phyloP scores from a whole-genome alignment of 2,329 filamentous ascomycete species.

The Trichoderma gracile region DNA sequence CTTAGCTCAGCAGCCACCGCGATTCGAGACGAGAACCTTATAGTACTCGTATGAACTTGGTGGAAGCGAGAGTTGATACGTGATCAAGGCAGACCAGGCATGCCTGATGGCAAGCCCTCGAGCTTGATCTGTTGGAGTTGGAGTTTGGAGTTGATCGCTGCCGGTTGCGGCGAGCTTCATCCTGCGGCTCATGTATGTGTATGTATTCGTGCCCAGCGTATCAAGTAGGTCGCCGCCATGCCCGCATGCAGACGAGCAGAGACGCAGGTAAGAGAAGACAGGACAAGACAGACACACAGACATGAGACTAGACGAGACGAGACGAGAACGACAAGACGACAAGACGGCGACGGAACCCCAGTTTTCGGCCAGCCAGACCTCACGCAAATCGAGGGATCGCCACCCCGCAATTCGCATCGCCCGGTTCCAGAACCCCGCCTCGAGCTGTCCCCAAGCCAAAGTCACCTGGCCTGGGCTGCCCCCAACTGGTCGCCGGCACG shows the following conservation, averaged over 20 bases:
- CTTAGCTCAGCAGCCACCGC: conserved; percentile 23
- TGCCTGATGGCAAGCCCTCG: not conserved
- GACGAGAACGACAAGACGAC: conserved; percentile 2
- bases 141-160: not conserved
- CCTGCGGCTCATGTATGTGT: not conserved
- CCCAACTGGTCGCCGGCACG: conserved; percentile 18
- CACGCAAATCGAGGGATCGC: conserved; percentile 9
- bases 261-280: not conserved
- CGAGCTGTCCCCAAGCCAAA: not conserved
- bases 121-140: not conserved
- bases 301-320: not conserved
- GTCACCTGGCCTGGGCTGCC: conserved; percentile 26
- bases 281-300: not conserved
- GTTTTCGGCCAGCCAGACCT: conserved; percentile 2
- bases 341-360: conserved; percentile 8
- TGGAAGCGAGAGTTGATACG: not conserved
- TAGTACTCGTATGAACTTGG: too few species aligned
- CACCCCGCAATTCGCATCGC: conserved; percentile 24
- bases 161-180: conserved; percentile 7
- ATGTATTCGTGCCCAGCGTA: not conserved
- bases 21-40: not conserved
- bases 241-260: conserved; percentile 15
- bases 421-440: conserved; percentile 25
- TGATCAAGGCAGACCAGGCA: too few species aligned
- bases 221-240: not conserved